phyloP scores from a whole-genome alignment of 2,329 filamentous ascomycete species.

The Fusarium buxicola region DNA sequence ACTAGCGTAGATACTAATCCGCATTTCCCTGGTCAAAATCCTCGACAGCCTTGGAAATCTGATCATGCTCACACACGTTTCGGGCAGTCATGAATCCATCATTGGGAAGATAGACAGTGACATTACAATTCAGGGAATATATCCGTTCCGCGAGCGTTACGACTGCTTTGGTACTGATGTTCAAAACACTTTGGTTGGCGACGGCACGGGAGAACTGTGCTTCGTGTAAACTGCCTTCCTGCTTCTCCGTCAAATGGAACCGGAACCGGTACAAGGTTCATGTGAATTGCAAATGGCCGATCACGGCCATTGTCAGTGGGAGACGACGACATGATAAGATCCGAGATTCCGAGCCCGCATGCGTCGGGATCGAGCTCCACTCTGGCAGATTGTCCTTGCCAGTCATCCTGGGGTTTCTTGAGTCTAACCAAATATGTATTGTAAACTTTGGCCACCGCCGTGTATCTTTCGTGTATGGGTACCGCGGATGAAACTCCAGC shows the following conservation, averaged over 20 bases:
- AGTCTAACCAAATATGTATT: conserved; percentile 4
- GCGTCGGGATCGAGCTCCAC: conserved; percentile 6
- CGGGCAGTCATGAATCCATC: neutral
- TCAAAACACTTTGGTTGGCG: conserved; percentile 2
- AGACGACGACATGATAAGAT: conserved; percentile 12
- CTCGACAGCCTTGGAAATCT: neutral
- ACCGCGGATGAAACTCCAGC: neutral
- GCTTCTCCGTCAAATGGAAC: conserved; percentile 3
- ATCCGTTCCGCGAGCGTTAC: conserved; percentile 1
- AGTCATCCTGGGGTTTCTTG: conserved; percentile 1
- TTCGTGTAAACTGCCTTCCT: neutral
- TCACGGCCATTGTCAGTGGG: neutral
- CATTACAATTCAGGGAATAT: conserved; percentile 1
- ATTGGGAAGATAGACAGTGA: neutral
- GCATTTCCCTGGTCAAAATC: neutral
- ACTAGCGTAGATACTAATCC: too few species aligned
- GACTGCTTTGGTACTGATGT: neutral
- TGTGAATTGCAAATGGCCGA: neutral
- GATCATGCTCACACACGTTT: neutral
- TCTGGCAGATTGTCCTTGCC: conserved; percentile 4
- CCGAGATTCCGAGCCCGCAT: conserved; percentile 18
- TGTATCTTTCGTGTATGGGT: neutral
- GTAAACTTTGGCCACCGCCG: neutral
- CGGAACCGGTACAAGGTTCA: conserved; percentile 4
- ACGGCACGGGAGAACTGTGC: conserved; percentile 2